phyloP scores from a whole-genome alignment of 2,329 filamentous ascomycete genomes.

The Aureobasidium sp. region DNA sequence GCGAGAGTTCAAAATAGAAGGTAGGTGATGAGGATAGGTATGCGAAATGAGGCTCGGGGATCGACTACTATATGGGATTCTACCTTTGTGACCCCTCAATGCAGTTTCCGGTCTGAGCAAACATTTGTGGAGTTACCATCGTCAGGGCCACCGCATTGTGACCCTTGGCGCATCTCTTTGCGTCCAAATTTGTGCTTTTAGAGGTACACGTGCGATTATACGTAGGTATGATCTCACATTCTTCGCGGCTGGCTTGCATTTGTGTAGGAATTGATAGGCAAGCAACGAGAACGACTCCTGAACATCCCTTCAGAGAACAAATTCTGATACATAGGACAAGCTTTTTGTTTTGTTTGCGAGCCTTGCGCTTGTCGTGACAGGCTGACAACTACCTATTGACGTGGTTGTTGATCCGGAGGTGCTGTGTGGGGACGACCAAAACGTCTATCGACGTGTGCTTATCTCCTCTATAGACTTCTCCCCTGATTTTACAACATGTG shows the following conservation, averaged over 20 bases:
- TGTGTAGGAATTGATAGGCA: constrained; percentile 1
- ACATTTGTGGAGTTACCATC: constrained; percentile 1
- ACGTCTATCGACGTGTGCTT: not conserved
- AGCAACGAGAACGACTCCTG: not conserved
- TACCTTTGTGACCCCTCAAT: not conserved
- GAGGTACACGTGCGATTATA: not conserved
- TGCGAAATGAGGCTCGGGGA: not conserved
- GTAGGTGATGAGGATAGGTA: not conserved
- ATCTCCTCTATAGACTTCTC: not conserved
- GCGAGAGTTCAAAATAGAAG: not conserved
- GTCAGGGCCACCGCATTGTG: constrained; percentile 6
- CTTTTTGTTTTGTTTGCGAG: not conserved
- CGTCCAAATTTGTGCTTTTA: not conserved
- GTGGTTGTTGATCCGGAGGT: not conserved
- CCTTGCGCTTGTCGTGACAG: not conserved
- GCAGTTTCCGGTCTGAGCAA: not conserved
- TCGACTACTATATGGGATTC: not conserved
- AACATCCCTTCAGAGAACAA: not conserved
- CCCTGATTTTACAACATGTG: too few species aligned
- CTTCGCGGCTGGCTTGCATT: not conserved
- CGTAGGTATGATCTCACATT: constrained; percentile 9
- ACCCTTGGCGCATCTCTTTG: not conserved
- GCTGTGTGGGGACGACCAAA: not conserved
- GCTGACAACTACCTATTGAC: constrained; percentile 2
- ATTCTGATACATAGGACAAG: not conserved